Conservation (phyloP, 768 basidiomycete genomes). For the Mycena kentingensis region DNA sequence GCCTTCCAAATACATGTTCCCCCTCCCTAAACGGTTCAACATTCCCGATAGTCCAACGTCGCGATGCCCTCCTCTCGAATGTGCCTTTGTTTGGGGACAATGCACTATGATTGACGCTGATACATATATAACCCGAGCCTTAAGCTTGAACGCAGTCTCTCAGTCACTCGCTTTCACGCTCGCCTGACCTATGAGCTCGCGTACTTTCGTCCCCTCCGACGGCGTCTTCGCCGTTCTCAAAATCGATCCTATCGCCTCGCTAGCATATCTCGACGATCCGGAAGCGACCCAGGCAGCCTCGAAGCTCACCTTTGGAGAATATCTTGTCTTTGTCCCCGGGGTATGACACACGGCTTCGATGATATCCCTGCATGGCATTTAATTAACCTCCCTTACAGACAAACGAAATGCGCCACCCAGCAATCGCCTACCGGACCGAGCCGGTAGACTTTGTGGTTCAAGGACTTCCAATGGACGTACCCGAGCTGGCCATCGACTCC, state of each 20-base stretch:
- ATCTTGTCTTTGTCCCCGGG: background rate
- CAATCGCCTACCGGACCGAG: background rate
- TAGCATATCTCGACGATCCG: background rate
- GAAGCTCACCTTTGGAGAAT: background rate
- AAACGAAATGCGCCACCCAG: background rate
- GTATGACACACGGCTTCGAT: background rate
- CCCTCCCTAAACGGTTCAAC: too few relatives aligned
- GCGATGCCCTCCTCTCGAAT: too few relatives aligned
- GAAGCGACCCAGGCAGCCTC: background rate
- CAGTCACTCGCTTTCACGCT: too few relatives aligned
- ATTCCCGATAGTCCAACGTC: too few relatives aligned
- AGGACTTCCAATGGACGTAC: background rate
- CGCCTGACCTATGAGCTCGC: too few relatives aligned
- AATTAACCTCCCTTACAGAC: background rate
- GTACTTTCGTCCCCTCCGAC: background rate
- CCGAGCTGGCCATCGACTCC: background rate
- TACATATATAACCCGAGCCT: too few relatives aligned
- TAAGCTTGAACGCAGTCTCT: too few relatives aligned
- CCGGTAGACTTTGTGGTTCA: background rate
- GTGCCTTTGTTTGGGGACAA: too few relatives aligned
- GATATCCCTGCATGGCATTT: background rate
- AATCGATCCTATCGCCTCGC: background rate
- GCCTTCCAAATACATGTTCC: too few relatives aligned
- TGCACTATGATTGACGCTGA: too few relatives aligned
- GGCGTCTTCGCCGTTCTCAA: background rate